Evolutionary conservation across 177 flowering plant species (phyloP).

Genomic region (Vitis hybrid): DNA sequence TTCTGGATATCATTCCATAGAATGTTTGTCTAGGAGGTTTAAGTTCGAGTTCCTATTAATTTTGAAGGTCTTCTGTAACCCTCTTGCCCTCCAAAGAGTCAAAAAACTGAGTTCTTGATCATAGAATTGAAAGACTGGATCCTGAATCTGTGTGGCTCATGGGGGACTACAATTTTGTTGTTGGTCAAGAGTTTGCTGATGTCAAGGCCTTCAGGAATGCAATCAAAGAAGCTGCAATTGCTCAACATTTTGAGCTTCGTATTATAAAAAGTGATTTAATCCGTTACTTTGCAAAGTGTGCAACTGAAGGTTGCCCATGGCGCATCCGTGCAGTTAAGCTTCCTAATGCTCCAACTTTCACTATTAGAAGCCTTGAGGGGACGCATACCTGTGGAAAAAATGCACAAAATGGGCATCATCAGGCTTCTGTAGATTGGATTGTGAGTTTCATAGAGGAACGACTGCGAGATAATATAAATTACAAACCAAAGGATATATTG

Average conservation of each 20-base stretch:
- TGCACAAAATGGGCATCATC: conserved; percentile 78
- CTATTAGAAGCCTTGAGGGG: conserved; percentile 72
- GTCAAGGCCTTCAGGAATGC: conserved; percentile 73
- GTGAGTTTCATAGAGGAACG: conserved; percentile 70
- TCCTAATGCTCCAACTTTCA: conserved; percentile 64
- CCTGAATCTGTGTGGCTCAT: conserved; percentile 18
- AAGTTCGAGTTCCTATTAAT: not conserved
- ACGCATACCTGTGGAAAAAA: conserved; percentile 76
- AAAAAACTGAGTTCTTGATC: not conserved
- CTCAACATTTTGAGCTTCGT: conserved; percentile 83
- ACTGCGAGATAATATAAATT: conserved; percentile 62
- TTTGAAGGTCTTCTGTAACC: not conserved
- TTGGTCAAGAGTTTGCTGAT: conserved; percentile 85
- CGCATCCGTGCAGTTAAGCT: conserved; percentile 83
- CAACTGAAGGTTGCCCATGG: conserved; percentile 86
- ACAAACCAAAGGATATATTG: conserved; percentile 87
- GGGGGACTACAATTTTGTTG: conserved; percentile 54
- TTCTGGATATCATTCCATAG: not conserved
- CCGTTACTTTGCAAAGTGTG: conserved; percentile 86
- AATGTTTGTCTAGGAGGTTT: not conserved
- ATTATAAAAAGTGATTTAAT: conserved; percentile 68
- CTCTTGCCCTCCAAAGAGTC: not conserved
- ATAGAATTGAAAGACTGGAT: not conserved
- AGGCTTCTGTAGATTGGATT: conserved; percentile 92
- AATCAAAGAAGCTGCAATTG: conserved; percentile 83